Percentiles rank a stretch among this genome's conserved stretches.
These are phyloP conservation scores for Lycium barbarum DNA, from an alignment of 257 asterid species.

Conservation along the genomic window DNA sequence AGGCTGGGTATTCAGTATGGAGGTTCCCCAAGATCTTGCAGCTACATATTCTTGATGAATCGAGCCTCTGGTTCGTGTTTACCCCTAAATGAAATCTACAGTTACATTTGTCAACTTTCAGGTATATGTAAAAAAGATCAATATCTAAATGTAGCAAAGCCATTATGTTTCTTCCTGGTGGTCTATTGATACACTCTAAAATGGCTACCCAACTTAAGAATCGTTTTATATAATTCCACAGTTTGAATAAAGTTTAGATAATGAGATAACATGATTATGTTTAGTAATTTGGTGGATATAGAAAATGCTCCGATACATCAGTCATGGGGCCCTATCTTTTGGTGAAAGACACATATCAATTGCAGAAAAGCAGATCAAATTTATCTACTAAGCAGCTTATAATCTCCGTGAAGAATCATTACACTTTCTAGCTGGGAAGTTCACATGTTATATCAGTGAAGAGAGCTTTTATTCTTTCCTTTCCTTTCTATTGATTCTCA, in stretches of 20 bases:
- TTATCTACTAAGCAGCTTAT: slow-evolving; percentile 19
- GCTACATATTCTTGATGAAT: slow-evolving; percentile 3
- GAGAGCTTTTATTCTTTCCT: neutral
- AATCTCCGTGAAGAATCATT: neutral
- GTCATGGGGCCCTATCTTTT: neutral
- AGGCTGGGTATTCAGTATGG: neutral
- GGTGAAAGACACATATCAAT: slow-evolving; percentile 27
- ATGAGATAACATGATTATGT: neutral
- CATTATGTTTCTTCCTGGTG: neutral
- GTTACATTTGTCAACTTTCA: neutral
- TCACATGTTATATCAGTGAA: slow-evolving; percentile 22
- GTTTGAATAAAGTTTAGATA: slow-evolving; percentile 6
- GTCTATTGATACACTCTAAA: neutral
- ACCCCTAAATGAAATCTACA: neutral
- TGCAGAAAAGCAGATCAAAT: neutral
- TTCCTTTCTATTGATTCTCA: neutral
- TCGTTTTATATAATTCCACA: neutral
- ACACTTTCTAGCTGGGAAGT: neutral
- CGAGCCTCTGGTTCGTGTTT: neutral
- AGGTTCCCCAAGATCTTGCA: neutral
- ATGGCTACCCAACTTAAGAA: neutral
- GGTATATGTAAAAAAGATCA: neutral
- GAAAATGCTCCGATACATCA: neutral
- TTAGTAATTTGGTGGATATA: neutral
- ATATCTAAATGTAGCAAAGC: neutral